Conservation (phyloP, 805 yeast genomes). For the Ogataea neopini region DNA sequence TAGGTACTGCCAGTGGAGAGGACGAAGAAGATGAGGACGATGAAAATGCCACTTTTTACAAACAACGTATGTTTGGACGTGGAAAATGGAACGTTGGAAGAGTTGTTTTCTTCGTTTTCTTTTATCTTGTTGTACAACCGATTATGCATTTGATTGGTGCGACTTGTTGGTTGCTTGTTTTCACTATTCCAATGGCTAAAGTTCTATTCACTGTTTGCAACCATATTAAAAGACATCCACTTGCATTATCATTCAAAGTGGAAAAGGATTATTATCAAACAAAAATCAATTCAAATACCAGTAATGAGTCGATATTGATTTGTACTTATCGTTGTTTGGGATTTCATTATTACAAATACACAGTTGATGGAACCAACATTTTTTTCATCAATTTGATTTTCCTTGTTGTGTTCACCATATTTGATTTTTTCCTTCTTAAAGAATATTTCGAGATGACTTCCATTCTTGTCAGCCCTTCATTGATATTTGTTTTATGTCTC, state of each 20-base stretch:
- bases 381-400: conserved; percentile 83
- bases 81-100: conserved; percentile 91
- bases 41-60: conserved; percentile 29
- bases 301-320: conserved; percentile 64
- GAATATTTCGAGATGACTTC: conserved; percentile 40
- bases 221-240: conserved; percentile 87
- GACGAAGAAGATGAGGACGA: conserved; percentile 29
- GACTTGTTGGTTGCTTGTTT: conserved; percentile 78
- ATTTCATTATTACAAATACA: conserved; percentile 89
- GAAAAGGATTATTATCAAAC: conserved; percentile 51
- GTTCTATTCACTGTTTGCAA: conserved; percentile 64
- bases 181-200: conserved; percentile 93
- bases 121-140: conserved; percentile 72
- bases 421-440: conserved; percentile 69
- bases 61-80: conserved; percentile 74
- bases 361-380: conserved; percentile 94
- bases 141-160: conserved; percentile 53
- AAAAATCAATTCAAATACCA: conserved; percentile 30
- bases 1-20: background rate
- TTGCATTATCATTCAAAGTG: conserved; percentile 75
- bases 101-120: conserved; percentile 68
- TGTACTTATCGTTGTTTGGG: conserved; percentile 95
- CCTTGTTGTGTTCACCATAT: conserved; percentile 78
- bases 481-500: conserved; percentile 73
- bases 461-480: conserved; percentile 58